Percentiles rank a stretch among this genome's conserved stretches.
Conservation (phyloP, 2,329 filamentous ascomycete genomes). For the Ophiostoma ips region DNA sequence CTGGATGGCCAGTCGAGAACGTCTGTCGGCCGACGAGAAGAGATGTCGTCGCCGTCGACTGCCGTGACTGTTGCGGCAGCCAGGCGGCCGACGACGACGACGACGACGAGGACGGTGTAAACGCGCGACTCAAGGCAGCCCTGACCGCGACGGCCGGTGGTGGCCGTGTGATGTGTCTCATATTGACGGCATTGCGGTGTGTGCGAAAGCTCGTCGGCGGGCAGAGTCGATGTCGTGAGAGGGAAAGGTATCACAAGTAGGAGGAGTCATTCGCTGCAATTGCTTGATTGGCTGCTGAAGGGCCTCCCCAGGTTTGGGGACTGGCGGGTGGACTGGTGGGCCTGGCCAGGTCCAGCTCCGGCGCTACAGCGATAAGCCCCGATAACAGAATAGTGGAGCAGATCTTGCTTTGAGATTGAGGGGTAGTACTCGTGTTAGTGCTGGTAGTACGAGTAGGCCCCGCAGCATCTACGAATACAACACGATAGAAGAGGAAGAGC, state of each 20-base stretch:
- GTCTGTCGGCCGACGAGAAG: too few species aligned
- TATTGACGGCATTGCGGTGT: constrained; percentile 27
- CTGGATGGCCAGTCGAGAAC: not conserved
- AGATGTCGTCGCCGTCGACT: not conserved
- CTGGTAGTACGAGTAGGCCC: not conserved
- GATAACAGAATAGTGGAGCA: not conserved
- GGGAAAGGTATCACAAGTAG: too few species aligned
- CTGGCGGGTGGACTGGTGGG: not conserved
- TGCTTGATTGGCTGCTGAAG: too few species aligned
- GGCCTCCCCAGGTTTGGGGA: too few species aligned
- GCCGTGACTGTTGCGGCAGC: not conserved
- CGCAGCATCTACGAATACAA: not conserved
- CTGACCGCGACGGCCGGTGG: constrained; percentile 22
- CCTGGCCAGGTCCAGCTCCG: too few species aligned
- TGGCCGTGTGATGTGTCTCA: constrained; percentile 28
- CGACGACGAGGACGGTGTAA: not conserved
- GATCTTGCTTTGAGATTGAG: constrained; percentile 1
- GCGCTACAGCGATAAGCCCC: not conserved
- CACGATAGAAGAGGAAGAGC: too few species aligned
- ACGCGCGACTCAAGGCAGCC: constrained; percentile 8
- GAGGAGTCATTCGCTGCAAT: too few species aligned
- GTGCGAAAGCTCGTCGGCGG: not conserved
- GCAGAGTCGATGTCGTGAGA: not conserved
- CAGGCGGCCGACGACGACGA: not conserved
- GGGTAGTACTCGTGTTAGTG: constrained; percentile 4